Evolutionary conservation across 768 basidiomycete genomes (phyloP).

Genomic region (Butyriboletus loyo): DNA sequence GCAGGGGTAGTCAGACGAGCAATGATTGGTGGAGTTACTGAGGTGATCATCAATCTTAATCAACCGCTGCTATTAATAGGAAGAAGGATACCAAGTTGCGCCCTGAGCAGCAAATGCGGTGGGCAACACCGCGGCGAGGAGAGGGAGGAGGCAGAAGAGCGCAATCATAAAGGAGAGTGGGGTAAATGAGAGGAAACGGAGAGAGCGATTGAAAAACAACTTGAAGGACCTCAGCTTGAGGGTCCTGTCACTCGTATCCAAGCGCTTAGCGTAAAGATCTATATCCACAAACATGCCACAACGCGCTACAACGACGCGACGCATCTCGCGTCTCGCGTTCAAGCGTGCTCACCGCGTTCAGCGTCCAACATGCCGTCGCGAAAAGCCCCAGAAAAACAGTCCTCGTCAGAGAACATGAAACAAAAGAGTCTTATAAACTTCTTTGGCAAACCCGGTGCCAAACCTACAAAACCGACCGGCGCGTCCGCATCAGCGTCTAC

Average conservation of each 20-base stretch:
- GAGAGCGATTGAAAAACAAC: not conserved
- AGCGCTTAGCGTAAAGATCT: too few relatives aligned
- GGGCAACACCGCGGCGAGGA: slow-evolving; percentile 18
- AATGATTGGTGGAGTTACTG: slow-evolving; percentile 38
- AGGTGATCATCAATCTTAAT: slow-evolving; percentile 2
- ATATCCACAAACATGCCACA: slow-evolving; percentile 18
- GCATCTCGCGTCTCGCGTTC: slow-evolving; percentile 1
- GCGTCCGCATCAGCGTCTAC: not conserved
- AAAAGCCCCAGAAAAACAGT: slow-evolving; percentile 34
- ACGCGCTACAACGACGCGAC: slow-evolving; percentile 16
- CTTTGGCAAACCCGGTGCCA: slow-evolving; percentile 42
- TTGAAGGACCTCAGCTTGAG: too few relatives aligned
- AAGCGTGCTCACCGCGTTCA: not conserved
- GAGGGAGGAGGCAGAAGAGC: slow-evolving; percentile 14
- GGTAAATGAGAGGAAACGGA: slow-evolving; percentile 7
- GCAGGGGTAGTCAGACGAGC: slow-evolving; percentile 39
- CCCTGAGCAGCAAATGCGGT: slow-evolving; percentile 21
- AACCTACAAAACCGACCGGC: slow-evolving; percentile 33
- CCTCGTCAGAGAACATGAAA: slow-evolving; percentile 46
- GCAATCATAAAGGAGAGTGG: slow-evolving; percentile 21
- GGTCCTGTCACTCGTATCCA: too few relatives aligned
- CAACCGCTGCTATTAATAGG: not conserved
- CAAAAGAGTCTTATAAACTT: slow-evolving; percentile 76
- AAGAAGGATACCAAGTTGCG: slow-evolving; percentile 24
- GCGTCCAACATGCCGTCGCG: slow-evolving; percentile 14